Conservation (phyloP, 805 yeast genomes). For the Cyberlindnera mrakii region DNA sequence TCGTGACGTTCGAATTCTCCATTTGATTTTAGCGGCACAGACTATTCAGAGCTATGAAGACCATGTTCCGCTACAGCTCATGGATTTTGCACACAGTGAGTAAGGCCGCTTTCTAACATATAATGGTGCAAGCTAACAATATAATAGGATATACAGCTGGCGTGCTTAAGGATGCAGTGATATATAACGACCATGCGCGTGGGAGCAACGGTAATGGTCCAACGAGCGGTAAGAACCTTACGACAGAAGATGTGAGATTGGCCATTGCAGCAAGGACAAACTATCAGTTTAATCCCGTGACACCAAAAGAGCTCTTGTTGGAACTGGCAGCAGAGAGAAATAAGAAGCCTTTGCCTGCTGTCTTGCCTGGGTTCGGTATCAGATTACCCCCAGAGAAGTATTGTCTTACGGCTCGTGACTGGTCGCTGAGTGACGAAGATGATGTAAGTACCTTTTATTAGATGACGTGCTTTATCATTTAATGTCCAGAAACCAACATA, state of each 20-base stretch:
- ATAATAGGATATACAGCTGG: conserved; percentile 66
- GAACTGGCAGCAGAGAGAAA: conserved; percentile 92
- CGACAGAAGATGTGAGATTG: conserved; percentile 85
- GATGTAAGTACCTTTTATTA: neutral
- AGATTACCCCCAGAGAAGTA: conserved; percentile 97
- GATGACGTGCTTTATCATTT: too few relatives aligned
- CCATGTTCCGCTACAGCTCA: conserved; percentile 88
- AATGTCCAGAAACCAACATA: neutral
- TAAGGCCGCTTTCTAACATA: conserved; percentile 2
- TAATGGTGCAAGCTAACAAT: conserved; percentile 1
- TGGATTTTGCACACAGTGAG: conserved; percentile 88
- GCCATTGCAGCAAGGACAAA: conserved; percentile 94
- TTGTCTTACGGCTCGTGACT: conserved; percentile 80
- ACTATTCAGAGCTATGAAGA: conserved; percentile 90
- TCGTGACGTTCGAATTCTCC: conserved; percentile 85
- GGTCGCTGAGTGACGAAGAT: conserved; percentile 55
- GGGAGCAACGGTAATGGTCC: conserved; percentile 27
- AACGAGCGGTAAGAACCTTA: conserved; percentile 39
- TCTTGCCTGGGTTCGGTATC: conserved; percentile 86
- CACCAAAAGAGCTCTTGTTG: conserved; percentile 86
- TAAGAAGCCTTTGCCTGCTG: conserved; percentile 83
- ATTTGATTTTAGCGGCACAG: conserved; percentile 87
- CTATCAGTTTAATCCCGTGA: conserved; percentile 92
- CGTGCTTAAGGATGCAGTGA: conserved; percentile 81
- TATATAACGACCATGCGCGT: conserved; percentile 79